These are phyloP conservation scores for Lophiotrema nucula DNA, from an alignment of 495 filamentous ascomycete species.

Conservation along the genomic window DNA sequence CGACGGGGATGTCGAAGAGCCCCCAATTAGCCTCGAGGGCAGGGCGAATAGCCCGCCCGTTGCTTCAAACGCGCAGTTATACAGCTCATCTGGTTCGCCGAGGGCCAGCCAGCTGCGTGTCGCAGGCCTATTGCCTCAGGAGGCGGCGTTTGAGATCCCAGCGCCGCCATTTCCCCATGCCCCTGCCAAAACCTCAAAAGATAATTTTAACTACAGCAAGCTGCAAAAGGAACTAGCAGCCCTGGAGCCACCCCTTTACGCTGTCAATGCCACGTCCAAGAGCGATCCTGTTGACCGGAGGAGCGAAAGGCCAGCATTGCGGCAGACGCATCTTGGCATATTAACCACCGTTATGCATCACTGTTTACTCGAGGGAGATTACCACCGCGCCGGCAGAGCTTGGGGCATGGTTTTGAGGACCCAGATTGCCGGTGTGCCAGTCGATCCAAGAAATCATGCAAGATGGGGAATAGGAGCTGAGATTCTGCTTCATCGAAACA, in stretches of 20 bases:
- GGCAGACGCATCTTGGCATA: constrained; percentile 58
- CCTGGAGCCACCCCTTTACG: constrained; percentile 35
- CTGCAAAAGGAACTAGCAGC: constrained; percentile 24
- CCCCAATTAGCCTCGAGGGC: background rate
- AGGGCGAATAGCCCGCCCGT: background rate
- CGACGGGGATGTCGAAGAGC: constrained; percentile 18
- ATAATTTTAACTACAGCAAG: constrained; percentile 4
- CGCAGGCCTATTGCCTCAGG: constrained; percentile 26
- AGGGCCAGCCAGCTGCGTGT: constrained; percentile 25
- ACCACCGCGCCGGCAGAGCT: constrained; percentile 60
- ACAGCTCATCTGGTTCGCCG: constrained; percentile 6
- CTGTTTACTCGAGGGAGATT: constrained; percentile 60
- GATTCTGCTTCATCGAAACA: constrained; percentile 49
- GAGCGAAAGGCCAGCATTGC: constrained; percentile 30
- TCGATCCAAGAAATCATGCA: constrained; percentile 56
- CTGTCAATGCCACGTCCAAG: constrained; percentile 19
- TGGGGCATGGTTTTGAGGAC: constrained; percentile 64
- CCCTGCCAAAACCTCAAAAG: constrained; percentile 6
- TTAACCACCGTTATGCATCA: constrained; percentile 63
- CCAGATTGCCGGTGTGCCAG: constrained; percentile 48
- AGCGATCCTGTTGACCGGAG: background rate
- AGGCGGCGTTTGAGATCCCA: constrained; percentile 27
- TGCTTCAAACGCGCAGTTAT: constrained; percentile 28
- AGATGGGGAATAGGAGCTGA: constrained; percentile 73
- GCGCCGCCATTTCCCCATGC: constrained; percentile 42